Base-by-base conservation (phyloP, 2,329 filamentous ascomycete genomes). In the Metarhizium guizhouense region DNA sequence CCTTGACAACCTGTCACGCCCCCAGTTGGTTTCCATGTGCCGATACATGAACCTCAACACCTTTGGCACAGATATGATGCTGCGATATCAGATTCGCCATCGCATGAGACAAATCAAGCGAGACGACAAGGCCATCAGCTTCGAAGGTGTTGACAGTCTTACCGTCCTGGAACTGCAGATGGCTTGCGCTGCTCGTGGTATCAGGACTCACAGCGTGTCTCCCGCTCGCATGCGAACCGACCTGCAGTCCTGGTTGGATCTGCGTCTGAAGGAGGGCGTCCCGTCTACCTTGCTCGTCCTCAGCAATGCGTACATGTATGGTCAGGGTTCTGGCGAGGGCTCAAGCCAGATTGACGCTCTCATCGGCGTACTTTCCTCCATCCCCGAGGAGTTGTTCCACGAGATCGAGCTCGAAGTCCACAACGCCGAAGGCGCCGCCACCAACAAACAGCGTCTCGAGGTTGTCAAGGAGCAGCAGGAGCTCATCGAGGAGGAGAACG, bases 81-180 rank as follows among this genome's bases (percentile, higher is more conserved):
- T 99, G 53, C 89, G 94, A 55, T 99, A 99, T 75, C 91, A 95
- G 70, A 85, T 99, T 65, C 90, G 94, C 57, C 92, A 97, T 74
- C 89, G 93, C 60, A 99, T 99, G 94, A 85, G 93, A 65, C 94
- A 99, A 74, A 97, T 97, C 79, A 99, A 99, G 84, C 87, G 93
- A 60, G 94, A 99, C 67, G 94, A 99, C 74, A 86, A 86, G 62
- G 91, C 92, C 60, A 99, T 99, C 68, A 88, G 85, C 70, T 96
- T 87, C 67, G 94, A 99, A 73, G 92, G 94, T 38, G 87, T 99
- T 34, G 91, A 95, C 58, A 92, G 87, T 54, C 82, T 99, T 53
- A 95, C 91, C n/a, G 91, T 97, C 0, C 81, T 86, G 2, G 94
- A 99, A 72, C 81, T 99, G 50, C 94, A 97, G 76, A 88, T 85